A percentile compares a stretch with the other conserved stretches of the same genome.
Evolutionary conservation across 2,329 filamentous ascomycete genomes (phyloP).

Genomic region (Ophiostoma sp.): DNA sequence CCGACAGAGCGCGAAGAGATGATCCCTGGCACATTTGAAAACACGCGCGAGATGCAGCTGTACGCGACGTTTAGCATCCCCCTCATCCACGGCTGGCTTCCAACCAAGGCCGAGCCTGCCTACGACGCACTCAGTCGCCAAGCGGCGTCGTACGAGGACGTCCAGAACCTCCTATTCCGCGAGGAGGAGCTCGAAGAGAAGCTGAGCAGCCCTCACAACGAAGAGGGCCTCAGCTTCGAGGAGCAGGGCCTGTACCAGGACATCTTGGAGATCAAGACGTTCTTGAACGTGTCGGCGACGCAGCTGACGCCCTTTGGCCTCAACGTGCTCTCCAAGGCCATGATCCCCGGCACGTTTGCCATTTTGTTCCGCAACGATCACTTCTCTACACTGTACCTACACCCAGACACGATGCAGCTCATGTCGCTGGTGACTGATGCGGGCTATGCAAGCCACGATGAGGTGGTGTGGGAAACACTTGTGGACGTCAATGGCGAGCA

Average conservation of each 20-base stretch:
- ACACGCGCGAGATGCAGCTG: conserved; percentile 80
- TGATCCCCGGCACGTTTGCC: conserved; percentile 72
- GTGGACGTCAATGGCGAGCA: conserved; percentile 80
- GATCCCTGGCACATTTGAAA: conserved; percentile 71
- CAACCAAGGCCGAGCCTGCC: conserved; percentile 58
- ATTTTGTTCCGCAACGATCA: conserved; percentile 97
- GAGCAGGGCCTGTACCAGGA: conserved; percentile 81
- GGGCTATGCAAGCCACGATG: conserved; percentile 79
- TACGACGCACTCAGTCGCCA: conserved; percentile 66
- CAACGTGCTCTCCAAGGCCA: conserved; percentile 61
- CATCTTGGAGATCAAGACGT: conserved; percentile 75
- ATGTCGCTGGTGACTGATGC: conserved; percentile 87
- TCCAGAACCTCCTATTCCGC: conserved; percentile 79
- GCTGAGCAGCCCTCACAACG: conserved; percentile 45
- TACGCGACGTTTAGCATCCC: conserved; percentile 87
- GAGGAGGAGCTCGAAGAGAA: conserved; percentile 86
- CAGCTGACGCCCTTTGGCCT: conserved; percentile 82
- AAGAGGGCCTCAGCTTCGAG: conserved; percentile 55
- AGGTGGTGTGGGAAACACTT: conserved; percentile 93
- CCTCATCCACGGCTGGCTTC: conserved; percentile 89
- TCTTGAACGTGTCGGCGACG: conserved; percentile 72
- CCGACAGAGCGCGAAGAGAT: conserved; percentile 44
- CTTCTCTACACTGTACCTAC: conserved; percentile 88
- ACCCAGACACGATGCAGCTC: conserved; percentile 69
- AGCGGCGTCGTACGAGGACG: conserved; percentile 83